Percentiles rank a stretch among this genome's conserved stretches.
Evolutionary conservation across 129 eudicot species (phyloP).

Genomic region (Flaveria bidentis): DNA sequence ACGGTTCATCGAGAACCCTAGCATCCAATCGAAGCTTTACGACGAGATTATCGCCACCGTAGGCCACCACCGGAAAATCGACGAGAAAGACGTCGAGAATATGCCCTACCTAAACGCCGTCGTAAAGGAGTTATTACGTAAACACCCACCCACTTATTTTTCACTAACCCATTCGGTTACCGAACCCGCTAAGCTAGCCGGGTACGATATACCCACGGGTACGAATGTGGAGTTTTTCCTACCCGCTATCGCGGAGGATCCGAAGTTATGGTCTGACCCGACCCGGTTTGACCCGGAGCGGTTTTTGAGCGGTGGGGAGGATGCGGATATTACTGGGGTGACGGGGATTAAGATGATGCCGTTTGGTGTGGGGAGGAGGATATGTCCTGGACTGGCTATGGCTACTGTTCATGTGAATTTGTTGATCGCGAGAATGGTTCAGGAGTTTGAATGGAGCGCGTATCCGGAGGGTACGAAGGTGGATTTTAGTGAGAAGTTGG

Average conservation of each 20-base stretch:
- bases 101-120: slow-evolving; percentile 72
- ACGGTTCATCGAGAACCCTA: slow-evolving; percentile 66
- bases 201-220: slow-evolving; percentile 65
- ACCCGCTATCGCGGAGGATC: slow-evolving; percentile 68
- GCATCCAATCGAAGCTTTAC: slow-evolving; percentile 48
- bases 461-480: slow-evolving; percentile 59
- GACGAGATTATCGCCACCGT: slow-evolving; percentile 53
- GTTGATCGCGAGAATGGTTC: slow-evolving; percentile 77
- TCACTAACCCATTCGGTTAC: slow-evolving; percentile 63
- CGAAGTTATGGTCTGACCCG: slow-evolving; percentile 68
- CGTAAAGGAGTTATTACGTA: slow-evolving; percentile 67
- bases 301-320: slow-evolving; percentile 60
- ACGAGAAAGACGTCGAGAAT: slow-evolving; percentile 61
- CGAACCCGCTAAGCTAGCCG: slow-evolving; percentile 62
- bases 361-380: slow-evolving; percentile 77
- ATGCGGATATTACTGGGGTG: slow-evolving; percentile 73
- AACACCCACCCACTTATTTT: slow-evolving; percentile 92
- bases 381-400: slow-evolving; percentile 80
- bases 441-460: slow-evolving; percentile 76
- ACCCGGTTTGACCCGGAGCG: slow-evolving; percentile 73
- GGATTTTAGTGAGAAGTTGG: slow-evolving; percentile 70
- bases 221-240: slow-evolving; percentile 57
- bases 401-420: slow-evolving; percentile 65
- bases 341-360: slow-evolving; percentile 73
- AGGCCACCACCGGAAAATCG: slow-evolving; percentile 47